Evolutionary conservation across 768 basidiomycete genomes (phyloP), one percentile per base, ranked within the genome.

Genomic region (Hygrocybe coccinea): DNA sequence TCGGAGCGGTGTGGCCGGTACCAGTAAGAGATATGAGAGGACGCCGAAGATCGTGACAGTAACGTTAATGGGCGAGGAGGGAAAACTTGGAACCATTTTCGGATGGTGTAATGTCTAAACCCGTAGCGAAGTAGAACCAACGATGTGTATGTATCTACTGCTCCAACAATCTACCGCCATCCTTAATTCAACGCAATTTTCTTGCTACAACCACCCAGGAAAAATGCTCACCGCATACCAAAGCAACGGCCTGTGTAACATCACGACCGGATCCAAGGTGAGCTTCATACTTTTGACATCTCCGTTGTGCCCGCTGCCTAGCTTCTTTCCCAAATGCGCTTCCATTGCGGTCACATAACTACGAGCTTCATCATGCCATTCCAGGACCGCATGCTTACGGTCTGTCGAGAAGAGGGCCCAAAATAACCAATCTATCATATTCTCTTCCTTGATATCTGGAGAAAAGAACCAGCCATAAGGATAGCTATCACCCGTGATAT

Each of bases 371-470:
- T 79, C 79, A 12, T 68, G 62, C 76, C 80, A 81, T 47, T 73
- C 71, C 3, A 58, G 57, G 15, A 70, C 57, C 3, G 59, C 45
- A 9, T 69, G 62, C 4, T 69, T 62, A 25, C 67, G 62, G 5
- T 74, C 67, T 2, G 72, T 66, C 1, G 77, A 77, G 63, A 85
- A 86, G 21, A 86, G 57, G 0, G 82, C 79, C 84, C 84, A 87
- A 5, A 82, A 70, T n/a, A 86, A 64, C 85, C 84, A 87, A 45
- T 84, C 81, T 5, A 71, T 46, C 38, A 79, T 66, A 56, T 86
- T 84, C 15, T 78, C 73, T 17, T 74, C 74, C 49, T 69, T 73
- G 50, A 80, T 62, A 8, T 67, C 50, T 1, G 67, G 47, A 4
- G 69, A 70, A 6, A 74, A 64, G 65, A 86, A 86, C 83, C 85